Base-by-base conservation (phyloP, 495 filamentous ascomycete species). In the Lophiotrema nucula region DNA sequence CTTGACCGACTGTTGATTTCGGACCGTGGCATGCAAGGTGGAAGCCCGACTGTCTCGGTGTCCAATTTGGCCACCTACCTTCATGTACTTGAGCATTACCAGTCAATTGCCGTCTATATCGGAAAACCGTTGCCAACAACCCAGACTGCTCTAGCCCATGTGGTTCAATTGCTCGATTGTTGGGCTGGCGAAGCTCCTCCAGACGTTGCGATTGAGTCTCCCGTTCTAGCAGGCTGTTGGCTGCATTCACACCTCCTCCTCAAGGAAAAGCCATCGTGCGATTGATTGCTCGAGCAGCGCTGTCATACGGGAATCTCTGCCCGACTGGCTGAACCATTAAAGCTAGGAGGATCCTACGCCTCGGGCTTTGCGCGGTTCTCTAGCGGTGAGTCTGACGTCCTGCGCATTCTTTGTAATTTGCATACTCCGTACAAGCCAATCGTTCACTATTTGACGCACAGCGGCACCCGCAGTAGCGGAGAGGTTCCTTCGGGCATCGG, bases 401-500 rank as follows among this genome's bases (percentile, higher is more conserved):
- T n/a, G n/a, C 47, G 22, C n/a, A 26, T 37, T 38, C 31, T n/a
- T n/a, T n/a, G n/a, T n/a, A 35, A 41, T 39, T 13, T 22, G 27
- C 19, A 12, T 33, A 38, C 44, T 22, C 48, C 19, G 11, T 33
- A 38, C 44, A 31, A 13, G 2, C 49, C 57, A 54, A 60, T 53
- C 21, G 44, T 23, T 28, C 42, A 10, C 23, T 11, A 18, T 11
- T 45, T 60, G 33, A 47, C 49, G 25, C 21, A 60, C 48, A 54
- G 50, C 55, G 47, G 43, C 57, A 60, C 57, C 57, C 54, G 57
- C 57, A 60, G 57, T 60, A 60, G 57, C 31, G 57, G 35, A 49
- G 42, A 37, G 53, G 38, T 37, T 56, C 43, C 25, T 8, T 35
- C n/a, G 8, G 31, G 39, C 39, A 21, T 43, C 39, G 39, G 47